These are phyloP conservation scores for Ochetophila trinervis DNA, from an alignment of 306 rosid genomes.

Conservation along the genomic window DNA sequence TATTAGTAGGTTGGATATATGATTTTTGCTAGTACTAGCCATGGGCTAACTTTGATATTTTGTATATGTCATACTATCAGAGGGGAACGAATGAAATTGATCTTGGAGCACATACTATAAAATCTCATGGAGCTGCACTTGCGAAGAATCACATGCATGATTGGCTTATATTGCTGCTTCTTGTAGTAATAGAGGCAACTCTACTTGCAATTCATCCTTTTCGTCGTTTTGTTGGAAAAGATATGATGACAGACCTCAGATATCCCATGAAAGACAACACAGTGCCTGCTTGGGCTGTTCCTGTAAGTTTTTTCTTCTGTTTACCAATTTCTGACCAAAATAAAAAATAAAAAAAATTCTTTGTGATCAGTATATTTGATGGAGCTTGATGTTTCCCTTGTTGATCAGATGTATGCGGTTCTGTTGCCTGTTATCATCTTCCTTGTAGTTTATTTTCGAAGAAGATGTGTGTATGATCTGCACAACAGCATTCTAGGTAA, in stretches of 20 bases:
- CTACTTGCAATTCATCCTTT: constrained; percentile 60
- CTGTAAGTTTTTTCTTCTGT: constrained; percentile 45
- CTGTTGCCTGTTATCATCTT: constrained; percentile 70
- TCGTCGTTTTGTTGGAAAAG: constrained; percentile 85
- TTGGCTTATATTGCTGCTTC: constrained; percentile 78
- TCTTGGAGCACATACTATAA: constrained; percentile 55
- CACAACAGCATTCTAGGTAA: constrained; percentile 85
- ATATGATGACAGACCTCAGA: constrained; percentile 84
- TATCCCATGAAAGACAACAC: constrained; percentile 77
- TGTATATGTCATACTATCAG: constrained; percentile 15
- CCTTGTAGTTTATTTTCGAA: constrained; percentile 55
- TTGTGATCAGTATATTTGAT: not conserved
- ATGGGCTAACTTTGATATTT: not conserved
- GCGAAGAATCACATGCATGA: constrained; percentile 70
- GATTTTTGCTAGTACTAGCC: not conserved
- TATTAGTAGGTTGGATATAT: no score
- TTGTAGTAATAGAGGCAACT: constrained; percentile 46
- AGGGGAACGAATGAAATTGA: constrained; percentile 36
- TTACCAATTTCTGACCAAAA: not conserved
- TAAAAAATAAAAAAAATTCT: not conserved
- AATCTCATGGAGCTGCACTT: constrained; percentile 78
- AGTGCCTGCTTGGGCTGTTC: constrained; percentile 92
- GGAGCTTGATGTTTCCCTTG: constrained; percentile 13
- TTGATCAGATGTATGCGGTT: constrained; percentile 68
- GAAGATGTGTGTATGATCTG: constrained; percentile 85